Base-by-base conservation (phyloP, 345 rosid genomes). In the Microthlaspi erraticum region DNA sequence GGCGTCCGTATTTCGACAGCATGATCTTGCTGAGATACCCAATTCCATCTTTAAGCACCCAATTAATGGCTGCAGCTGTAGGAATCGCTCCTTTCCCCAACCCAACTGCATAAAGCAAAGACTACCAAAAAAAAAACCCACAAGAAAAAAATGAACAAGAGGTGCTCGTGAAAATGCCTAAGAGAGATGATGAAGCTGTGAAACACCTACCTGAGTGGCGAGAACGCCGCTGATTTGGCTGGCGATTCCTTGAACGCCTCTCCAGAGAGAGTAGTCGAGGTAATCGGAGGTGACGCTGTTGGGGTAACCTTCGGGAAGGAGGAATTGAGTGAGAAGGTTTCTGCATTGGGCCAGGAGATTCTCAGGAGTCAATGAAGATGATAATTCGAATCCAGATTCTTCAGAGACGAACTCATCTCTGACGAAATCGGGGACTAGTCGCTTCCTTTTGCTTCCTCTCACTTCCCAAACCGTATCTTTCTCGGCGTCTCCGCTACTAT, bases 51-150 rank as follows among this genome's bases (percentile, higher is more conserved):
- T 89, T 94, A 19, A 94, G 91, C 43, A 89, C 97, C 99, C 97
- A 94, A 71, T 94, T 91, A 52, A 94, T 85, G 37, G 97, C 96
- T 79, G 97, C 99, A 14, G 96, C 99, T 1, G 87, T 85, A 39
- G 99, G 99, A 59, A 94, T 94, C 17, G 96, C 95, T 73, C 99
- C 97, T 78, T 89, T 94, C 51, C 99, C 97, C 82, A 91, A 82
- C 41, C 97, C 99, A 79, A 91, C 88, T 68, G 97, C 97, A 84
- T 89, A 94, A 49, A 91, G 96, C 89, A 91, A 85, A 51, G 97
- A 89, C 98, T 93, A 75, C 36, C 31, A 67, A 39, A 46, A 16
- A 6, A n/a, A 13, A 31, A 8, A 31, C 8, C 38, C 42, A 66
- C 9, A 5, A 3, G 8, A 1, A 33, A 64, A 17, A 58, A 42